phyloP scores from a whole-genome alignment of 2,329 filamentous ascomycete species.

The Capronia epimyces region DNA sequence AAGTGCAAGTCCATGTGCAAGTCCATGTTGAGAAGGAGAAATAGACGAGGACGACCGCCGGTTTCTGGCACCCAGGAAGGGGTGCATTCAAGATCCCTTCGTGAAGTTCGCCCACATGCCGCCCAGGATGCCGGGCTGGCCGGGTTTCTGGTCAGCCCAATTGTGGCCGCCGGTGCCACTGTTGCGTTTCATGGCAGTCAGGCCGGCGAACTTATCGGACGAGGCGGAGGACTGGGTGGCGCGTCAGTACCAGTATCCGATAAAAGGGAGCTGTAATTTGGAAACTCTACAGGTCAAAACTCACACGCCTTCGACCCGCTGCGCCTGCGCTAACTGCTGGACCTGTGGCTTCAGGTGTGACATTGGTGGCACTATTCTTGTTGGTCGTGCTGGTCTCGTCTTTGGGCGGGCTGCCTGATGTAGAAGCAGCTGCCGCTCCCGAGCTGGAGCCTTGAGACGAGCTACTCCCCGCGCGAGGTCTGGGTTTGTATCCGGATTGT shows the following conservation, averaged over 20 bases:
- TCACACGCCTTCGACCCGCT: conserved; percentile 25
- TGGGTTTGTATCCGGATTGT: conserved; percentile 28
- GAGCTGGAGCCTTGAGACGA: conserved; percentile 19
- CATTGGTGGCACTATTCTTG: background rate
- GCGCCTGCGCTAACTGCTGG: conserved; percentile 8
- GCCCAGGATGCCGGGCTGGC: conserved; percentile 22
- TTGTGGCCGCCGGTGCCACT: too few relatives aligned
- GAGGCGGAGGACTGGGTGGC: conserved; percentile 8
- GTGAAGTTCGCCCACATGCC: conserved; percentile 29
- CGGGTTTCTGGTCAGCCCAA: conserved; percentile 25
- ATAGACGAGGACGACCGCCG: too few relatives aligned
- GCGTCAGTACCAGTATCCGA: too few relatives aligned
- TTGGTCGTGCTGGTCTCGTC: conserved; percentile 8
- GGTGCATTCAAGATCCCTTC: conserved; percentile 33
- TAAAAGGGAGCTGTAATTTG: too few relatives aligned
- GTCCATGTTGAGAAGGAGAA: too few relatives aligned
- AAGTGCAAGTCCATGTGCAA: too few relatives aligned
- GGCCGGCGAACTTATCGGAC: conserved; percentile 24
- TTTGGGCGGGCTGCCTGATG: conserved; percentile 15
- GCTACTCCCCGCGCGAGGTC: conserved; percentile 24
- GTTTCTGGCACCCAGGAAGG: too few relatives aligned
- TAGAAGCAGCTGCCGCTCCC: background rate
- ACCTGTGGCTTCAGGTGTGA: background rate
- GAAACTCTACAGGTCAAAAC: too few relatives aligned
- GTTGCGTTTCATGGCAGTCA: conserved; percentile 20